These are phyloP conservation scores for Lipomyces anomalus DNA, from an alignment of 805 yeast genomes.

Conservation along the genomic window DNA sequence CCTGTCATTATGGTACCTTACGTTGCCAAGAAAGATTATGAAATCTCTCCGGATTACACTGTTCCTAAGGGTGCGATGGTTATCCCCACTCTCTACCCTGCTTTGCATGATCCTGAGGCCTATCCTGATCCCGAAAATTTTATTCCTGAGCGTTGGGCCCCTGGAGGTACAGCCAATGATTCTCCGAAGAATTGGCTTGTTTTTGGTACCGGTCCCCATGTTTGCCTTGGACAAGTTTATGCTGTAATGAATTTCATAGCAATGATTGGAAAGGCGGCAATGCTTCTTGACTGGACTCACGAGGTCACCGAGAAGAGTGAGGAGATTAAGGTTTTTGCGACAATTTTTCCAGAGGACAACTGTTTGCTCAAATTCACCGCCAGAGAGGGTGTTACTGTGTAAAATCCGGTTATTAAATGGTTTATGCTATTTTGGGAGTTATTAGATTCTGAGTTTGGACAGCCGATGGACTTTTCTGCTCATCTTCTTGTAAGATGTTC, in stretches of 20 bases:
- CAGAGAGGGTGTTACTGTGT: slow-evolving; percentile 6
- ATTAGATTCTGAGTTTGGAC: no score
- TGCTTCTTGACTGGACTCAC: slow-evolving; percentile 77
- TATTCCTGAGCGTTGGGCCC: slow-evolving; percentile 90
- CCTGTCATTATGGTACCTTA: slow-evolving; percentile 98
- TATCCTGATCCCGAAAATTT: slow-evolving; percentile 92
- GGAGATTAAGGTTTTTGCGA: slow-evolving; percentile 92
- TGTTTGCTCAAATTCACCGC: slow-evolving; percentile 63
- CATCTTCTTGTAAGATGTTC: no score
- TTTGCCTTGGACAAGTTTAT: slow-evolving; percentile 90
- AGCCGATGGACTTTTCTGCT: no score
- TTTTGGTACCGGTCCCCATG: slow-evolving; percentile 96
- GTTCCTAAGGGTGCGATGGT: slow-evolving; percentile 98
- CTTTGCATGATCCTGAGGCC: slow-evolving; percentile 95
- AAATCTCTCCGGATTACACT: slow-evolving; percentile 73
- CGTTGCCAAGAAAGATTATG: slow-evolving; percentile 80
- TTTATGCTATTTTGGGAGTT: no score
- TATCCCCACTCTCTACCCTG: slow-evolving; percentile 91
- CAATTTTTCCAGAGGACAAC: slow-evolving; percentile 96
- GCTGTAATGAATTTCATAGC: slow-evolving; percentile 87
- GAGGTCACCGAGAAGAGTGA: slow-evolving; percentile 79
- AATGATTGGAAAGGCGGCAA: slow-evolving; percentile 82
- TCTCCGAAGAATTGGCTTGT: slow-evolving; percentile 79
- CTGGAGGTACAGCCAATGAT: slow-evolving; percentile 62
- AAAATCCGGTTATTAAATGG: no score